Percentiles rank a stretch among this genome's conserved stretches.
phyloP scores from a whole-genome alignment of 768 basidiomycete species.

The Termitomyces sp. region DNA sequence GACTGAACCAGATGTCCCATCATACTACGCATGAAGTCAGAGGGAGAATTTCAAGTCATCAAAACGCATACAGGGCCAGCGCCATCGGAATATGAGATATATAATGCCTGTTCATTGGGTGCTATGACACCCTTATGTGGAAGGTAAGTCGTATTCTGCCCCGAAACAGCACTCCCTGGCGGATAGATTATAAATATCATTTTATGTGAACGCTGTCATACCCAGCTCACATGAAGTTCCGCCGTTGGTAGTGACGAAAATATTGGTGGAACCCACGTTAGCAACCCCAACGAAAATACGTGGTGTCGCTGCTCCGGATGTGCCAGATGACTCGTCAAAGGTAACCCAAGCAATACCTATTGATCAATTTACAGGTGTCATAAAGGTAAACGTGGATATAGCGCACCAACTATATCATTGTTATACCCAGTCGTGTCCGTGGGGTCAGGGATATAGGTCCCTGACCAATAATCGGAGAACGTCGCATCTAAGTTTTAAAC shows the following conservation, averaged over 20 bases:
- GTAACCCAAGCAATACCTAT: constrained; percentile 57
- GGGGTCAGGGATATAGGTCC: constrained; percentile 48
- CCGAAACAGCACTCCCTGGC: constrained; percentile 50
- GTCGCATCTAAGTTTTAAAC: neutral
- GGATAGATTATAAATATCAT: neutral
- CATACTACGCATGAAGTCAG: constrained; percentile 30
- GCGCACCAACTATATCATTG: constrained; percentile 31
- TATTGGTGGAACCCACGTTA: constrained; percentile 45
- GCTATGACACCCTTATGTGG: constrained; percentile 67
- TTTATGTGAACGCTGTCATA: neutral
- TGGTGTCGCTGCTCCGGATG: constrained; percentile 45
- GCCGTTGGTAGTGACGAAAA: constrained; percentile 52
- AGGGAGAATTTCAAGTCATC: neutral
- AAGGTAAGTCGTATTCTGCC: constrained; percentile 51
- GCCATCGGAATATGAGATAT: constrained; percentile 57
- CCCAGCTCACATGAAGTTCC: constrained; percentile 46
- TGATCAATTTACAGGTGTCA: neutral
- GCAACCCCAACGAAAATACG: constrained; percentile 69
- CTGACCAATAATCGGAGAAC: constrained; percentile 18
- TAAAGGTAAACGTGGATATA: neutral
- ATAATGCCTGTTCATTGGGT: constrained; percentile 48
- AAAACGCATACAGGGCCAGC: constrained; percentile 45
- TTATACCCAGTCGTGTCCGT: constrained; percentile 44
- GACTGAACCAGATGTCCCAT: constrained; percentile 47
- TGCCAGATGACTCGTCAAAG: constrained; percentile 55